Base-by-base conservation (phyloP, 768 basidiomycete species). In the Collybia mongolica region DNA sequence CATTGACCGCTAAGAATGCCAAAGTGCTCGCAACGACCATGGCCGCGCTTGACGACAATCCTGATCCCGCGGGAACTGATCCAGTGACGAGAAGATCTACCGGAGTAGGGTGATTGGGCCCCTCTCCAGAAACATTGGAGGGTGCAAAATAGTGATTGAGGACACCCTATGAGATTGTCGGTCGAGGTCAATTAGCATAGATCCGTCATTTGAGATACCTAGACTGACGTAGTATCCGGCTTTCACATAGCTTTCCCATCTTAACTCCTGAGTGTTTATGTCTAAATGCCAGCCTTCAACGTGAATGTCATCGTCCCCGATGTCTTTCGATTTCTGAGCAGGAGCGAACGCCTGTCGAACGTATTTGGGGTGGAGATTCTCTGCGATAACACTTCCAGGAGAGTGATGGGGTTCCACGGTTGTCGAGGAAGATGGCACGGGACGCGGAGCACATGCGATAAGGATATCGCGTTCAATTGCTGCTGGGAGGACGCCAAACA, bases 201-300 rank as follows among this genome's bases (percentile, higher is more conserved):
- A 7, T 14, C 18, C 19, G 12, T n/a, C 12, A 53, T 53, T 37
- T 40, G 44, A 20, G 35, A 40, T n/a, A 36, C 19, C 26, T 17
- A 52, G 11, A 72, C 83, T 53, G 51, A 90, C 90, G 63, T 86
- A 88, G 60, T 90, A 91, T 15, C 87, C 89, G 1, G 89, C 90
- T 64, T 93, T 92, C 59, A 93, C 82, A 64, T 92, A 93, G 60
- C 86, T 91, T 61, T 90, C 89, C 92, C 91, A 93, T 44, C 86
- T 71, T 29, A 91, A 67, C 54, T 84, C 77, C 29, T 76, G 72
- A 28, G 77, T 85, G 60, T 86, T 77, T 54, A 92, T 92, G 43
- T 86, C 87, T 12, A 93, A 70, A 55, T 85, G 74, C 92, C 92
- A 93, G 17, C 69, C 65, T 54, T 79, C 75, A 12, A 67, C 67